Conservation (phyloP, 1,284 basidiomycete species). For the Fomes fomentarius region DNA sequence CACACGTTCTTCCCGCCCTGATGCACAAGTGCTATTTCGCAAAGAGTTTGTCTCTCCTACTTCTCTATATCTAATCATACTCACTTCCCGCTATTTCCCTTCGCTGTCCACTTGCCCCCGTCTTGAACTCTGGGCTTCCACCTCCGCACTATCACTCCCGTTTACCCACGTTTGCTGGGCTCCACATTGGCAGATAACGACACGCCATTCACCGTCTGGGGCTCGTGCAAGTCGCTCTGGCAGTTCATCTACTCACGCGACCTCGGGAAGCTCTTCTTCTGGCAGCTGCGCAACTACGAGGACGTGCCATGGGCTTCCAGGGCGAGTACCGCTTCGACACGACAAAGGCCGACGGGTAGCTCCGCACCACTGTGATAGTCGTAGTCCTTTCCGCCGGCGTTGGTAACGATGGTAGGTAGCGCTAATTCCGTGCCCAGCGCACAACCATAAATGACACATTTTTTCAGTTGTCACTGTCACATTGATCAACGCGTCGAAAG, state of each 20-base stretch:
- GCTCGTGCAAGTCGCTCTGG: constrained; percentile 85
- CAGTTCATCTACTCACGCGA: constrained; percentile 94
- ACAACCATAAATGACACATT: too few relatives aligned
- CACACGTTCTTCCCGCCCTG: constrained; percentile 89
- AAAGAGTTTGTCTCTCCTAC: constrained; percentile 63
- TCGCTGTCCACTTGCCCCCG: background rate
- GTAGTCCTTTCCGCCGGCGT: too few relatives aligned
- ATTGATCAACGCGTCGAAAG: too few relatives aligned
- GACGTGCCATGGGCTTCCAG: constrained; percentile 79
- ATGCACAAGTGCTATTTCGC: constrained; percentile 90
- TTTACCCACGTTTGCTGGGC: background rate
- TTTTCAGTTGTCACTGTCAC: too few relatives aligned
- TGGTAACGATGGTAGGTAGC: too few relatives aligned
- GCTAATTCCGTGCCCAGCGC: too few relatives aligned
- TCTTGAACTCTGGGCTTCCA: too few relatives aligned
- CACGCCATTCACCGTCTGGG: constrained; percentile 82
- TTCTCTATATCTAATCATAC: background rate
- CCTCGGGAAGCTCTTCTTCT: constrained; percentile 91
- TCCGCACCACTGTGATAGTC: too few relatives aligned
- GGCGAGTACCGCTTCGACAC: constrained; percentile 78
- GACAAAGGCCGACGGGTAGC: constrained; percentile 80
- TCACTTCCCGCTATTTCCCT: background rate
- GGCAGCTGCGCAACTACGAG: constrained; percentile 87
- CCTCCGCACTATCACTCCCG: constrained; percentile 1
- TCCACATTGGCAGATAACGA: constrained; percentile 65